Evolutionary conservation across 352 stramenopile species (phyloP).

Genomic region (Phytopythium sindhum): DNA sequence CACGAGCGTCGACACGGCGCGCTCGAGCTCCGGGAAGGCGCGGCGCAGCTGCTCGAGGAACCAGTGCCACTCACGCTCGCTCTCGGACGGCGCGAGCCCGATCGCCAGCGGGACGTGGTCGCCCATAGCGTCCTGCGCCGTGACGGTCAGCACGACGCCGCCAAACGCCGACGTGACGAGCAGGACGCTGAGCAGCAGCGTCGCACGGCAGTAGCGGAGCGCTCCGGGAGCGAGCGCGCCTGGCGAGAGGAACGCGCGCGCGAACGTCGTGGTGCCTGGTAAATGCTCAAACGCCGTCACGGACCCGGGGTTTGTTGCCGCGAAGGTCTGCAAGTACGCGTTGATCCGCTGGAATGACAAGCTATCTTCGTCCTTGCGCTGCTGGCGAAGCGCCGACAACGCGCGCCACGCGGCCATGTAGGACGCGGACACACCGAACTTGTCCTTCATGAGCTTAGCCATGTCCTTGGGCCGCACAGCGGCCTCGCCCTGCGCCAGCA

Average conservation of each 20-base stretch:
- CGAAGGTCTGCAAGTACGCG: slow-evolving; percentile 64
- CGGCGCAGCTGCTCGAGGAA: slow-evolving; percentile 57
- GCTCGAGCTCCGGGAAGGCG: slow-evolving; percentile 57
- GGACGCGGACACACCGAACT: slow-evolving; percentile 70
- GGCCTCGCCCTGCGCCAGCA: slow-evolving; percentile 30
- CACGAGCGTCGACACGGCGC: slow-evolving; percentile 47
- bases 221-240: slow-evolving; percentile 45
- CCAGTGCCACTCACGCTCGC: slow-evolving; percentile 58
- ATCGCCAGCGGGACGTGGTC: slow-evolving; percentile 72
- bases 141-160: slow-evolving; percentile 65
- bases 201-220: slow-evolving; percentile 54
- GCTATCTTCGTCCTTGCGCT: slow-evolving; percentile 62
- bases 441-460: slow-evolving; percentile 79
- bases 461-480: slow-evolving; percentile 72
- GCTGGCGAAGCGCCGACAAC: slow-evolving; percentile 62
- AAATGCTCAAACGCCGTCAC: slow-evolving; percentile 65
- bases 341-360: slow-evolving; percentile 66
- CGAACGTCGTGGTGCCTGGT: slow-evolving; percentile 30
- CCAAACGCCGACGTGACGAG: slow-evolving; percentile 63
- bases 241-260: slow-evolving; percentile 65
- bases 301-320: slow-evolving; percentile 48
- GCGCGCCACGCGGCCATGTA: slow-evolving; percentile 83
- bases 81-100: slow-evolving; percentile 47
- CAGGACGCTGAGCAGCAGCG: slow-evolving; percentile 67
- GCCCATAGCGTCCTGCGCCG: slow-evolving; percentile 69